Evolutionary conservation across 75 land plant species (phyloP).

Genomic region (Cupressus sempervirens): DNA sequence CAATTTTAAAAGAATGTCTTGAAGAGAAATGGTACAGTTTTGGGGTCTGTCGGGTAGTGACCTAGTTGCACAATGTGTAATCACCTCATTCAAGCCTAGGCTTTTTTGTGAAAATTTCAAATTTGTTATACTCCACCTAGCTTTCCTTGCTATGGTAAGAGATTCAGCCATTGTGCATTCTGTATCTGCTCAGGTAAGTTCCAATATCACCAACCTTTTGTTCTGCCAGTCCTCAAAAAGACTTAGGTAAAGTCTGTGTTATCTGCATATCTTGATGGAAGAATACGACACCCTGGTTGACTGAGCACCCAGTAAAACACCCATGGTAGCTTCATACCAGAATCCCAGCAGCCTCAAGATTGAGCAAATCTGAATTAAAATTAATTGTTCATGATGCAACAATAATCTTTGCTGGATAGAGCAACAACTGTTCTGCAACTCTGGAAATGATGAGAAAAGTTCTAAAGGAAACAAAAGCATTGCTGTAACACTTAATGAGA

Average conservation of each 20-base stretch:
- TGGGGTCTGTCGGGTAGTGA: not conserved
- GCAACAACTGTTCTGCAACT: not conserved
- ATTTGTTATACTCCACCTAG: not conserved
- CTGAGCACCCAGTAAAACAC: not conserved
- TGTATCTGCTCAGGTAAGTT: not conserved
- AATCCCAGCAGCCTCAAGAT: not conserved
- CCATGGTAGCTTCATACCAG: not conserved
- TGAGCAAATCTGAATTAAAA: not conserved
- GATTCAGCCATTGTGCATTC: not conserved
- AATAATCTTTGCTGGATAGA: not conserved
- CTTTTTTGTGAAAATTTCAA: no score
- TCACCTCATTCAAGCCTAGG: not conserved
- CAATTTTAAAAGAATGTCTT: not conserved
- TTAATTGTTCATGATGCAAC: not conserved
- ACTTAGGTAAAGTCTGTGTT: no score
- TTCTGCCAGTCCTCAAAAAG: not conserved
- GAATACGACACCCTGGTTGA: not conserved
- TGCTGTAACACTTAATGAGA: not conserved
- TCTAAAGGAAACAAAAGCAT: not conserved
- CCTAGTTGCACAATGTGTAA: no score
- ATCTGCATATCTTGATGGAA: not conserved
- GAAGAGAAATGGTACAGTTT: not conserved
- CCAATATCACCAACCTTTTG: not conserved
- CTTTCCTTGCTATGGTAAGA: not conserved
- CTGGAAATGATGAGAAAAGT: not conserved